Percentiles rank a stretch among this genome's conserved stretches.
Evolutionary conservation across 2,329 filamentous ascomycete species (phyloP).

Genomic region (Cyphellophora attinorum): DNA sequence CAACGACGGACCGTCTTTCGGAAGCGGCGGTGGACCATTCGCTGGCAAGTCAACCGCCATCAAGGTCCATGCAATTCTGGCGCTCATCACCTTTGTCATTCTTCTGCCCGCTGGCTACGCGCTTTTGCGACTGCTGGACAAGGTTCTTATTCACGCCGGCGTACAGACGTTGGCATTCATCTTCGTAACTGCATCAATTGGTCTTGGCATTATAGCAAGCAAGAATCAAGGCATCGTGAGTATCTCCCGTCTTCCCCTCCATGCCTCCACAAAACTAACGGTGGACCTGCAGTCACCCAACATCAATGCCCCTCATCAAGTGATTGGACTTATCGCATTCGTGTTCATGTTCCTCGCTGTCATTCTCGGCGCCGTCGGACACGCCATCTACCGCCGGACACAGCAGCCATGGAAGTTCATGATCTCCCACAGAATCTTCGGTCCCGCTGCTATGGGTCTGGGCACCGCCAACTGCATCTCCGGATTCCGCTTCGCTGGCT

Average conservation of each 20-base stretch:
- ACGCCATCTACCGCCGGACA: conserved; percentile 43
- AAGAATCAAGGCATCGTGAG: conserved; percentile 48
- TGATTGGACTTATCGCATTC: conserved; percentile 48
- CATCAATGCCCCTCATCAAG: conserved; percentile 46
- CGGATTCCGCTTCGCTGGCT: conserved; percentile 48
- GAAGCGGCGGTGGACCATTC: conserved; percentile 1
- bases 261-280: conserved; percentile 5
- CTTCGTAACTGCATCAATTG: conserved; percentile 41
- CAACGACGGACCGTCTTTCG: conserved; percentile 7
- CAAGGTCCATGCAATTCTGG: conserved; percentile 32
- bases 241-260: conserved; percentile 5
- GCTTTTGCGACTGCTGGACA: conserved; percentile 41
- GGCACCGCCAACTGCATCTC: conserved; percentile 50
- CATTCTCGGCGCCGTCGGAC: conserved; percentile 46
- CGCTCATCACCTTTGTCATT: conserved; percentile 47
- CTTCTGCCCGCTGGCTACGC: conserved; percentile 49
- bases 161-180: conserved; percentile 43
- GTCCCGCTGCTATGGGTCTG: conserved; percentile 43
- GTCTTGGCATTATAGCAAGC: conserved; percentile 44
- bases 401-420: conserved; percentile 38
- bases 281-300: conserved; percentile 34
- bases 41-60: conserved; percentile 12
- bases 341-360: conserved; percentile 45
- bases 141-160: conserved; percentile 45
- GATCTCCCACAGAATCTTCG: conserved; percentile 49